These are phyloP conservation scores for Rhizoclosmatium globosum DNA, from an alignment of 192 early-diverging fungal genomes.

Conservation along the genomic window DNA sequence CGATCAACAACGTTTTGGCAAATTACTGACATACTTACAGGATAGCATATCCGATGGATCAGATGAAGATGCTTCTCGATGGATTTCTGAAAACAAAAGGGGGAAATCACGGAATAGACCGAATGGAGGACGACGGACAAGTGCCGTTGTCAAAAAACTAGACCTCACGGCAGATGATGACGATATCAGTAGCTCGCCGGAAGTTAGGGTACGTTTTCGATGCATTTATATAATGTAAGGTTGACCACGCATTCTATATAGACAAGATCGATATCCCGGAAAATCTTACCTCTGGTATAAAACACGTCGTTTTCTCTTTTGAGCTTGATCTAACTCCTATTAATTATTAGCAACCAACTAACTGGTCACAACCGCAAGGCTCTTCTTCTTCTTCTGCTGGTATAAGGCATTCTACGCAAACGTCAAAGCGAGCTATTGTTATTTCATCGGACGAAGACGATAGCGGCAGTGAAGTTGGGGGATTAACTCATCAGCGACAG, in stretches of 20 bases:
- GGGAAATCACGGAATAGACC: neutral
- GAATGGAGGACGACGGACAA: conserved; percentile 18
- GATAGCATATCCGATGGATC: neutral
- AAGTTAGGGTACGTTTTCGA: neutral
- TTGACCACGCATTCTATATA: too few relatives aligned
- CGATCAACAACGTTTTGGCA: neutral
- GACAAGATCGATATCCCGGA: neutral
- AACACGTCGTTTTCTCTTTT: neutral
- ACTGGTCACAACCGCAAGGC: too few relatives aligned
- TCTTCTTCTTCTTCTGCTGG: too few relatives aligned
- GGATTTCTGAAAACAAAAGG: neutral
- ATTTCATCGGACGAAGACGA: neutral
- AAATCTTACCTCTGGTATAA: conserved; percentile 22
- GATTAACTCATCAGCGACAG: conserved; percentile 11
- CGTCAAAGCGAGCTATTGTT: neutral
- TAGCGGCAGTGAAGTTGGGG: neutral
- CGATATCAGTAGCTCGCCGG: neutral
- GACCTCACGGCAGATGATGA: neutral
- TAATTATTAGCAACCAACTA: too few relatives aligned
- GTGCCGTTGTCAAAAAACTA: conserved; percentile 15
- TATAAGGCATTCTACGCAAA: too few relatives aligned
- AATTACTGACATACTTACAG: neutral
- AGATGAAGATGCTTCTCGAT: neutral
- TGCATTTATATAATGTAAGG: too few relatives aligned
- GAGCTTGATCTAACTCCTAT: neutral